Base-by-base conservation (phyloP, 345 rosid species). In the Zanthoxylum bungeanum region DNA sequence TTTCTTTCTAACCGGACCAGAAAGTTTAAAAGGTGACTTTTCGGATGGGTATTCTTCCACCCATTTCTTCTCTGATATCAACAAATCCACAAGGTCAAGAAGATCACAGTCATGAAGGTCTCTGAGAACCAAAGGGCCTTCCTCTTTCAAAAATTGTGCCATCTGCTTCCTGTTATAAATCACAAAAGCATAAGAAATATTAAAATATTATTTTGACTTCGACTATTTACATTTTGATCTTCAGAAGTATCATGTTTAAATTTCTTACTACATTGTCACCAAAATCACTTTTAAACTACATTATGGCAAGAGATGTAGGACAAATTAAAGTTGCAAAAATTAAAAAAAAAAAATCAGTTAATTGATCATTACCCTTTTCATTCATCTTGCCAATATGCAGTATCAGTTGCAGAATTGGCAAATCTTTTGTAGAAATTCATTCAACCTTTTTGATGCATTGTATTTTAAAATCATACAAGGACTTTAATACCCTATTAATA, bases 21-120 rank as follows among this genome's bases (percentile, higher is more conserved):
- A 34, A 30, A 82, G 79, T 75, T 80, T 83, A 78, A 89, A 92
- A 69, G 89, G 96, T 51, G 85, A 56, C 3, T 66, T 55, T 60
- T 77, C 69, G 33, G 84, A 86, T 53, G 82, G 81, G 57, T 60
- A 69, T 78, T 92, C 95, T 78, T 82, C 84, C 33, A 87, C 72
- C 91, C 87, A 89, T 82, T 89, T 88, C 85, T 88, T 91, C 73
- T 86, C 89, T 30, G 82, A 78, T 71, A 90, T 78, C 77, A 95
- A 71, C 59, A 88, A 42, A 74, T 86, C 80, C 4, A 89, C 88
- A 72, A 94, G 75, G 33, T 80, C 75, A 76, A 88, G 84, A 37
- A 85, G 80, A 75, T 82, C 86, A 27, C 71, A 37, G 39, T 75
- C 76, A 33, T 58, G 33, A 19, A 92, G 83, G 28, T 84, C 77